Conservation (phyloP, 768 basidiomycete genomes). For the Trametes maxima region DNA sequence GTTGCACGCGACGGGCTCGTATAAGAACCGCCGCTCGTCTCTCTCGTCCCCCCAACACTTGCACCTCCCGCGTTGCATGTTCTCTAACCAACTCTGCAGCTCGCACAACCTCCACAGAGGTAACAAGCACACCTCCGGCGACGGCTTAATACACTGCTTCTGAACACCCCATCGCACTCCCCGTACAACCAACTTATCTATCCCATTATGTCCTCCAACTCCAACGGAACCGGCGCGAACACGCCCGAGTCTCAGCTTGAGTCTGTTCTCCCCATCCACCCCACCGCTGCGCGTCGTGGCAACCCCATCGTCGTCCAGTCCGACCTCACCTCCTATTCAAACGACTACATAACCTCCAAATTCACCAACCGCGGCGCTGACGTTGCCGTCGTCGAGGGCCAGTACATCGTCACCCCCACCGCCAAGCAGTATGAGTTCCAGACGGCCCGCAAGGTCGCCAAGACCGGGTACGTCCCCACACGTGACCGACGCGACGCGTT, state of each 20-base stretch:
- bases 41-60: slow-evolving; percentile 1
- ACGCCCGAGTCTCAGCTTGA: slow-evolving; percentile 76
- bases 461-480: slow-evolving; percentile 75
- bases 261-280: slow-evolving; percentile 72
- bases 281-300: slow-evolving; percentile 80
- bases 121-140: slow-evolving; percentile 77
- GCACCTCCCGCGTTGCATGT: slow-evolving; percentile 64
- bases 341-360: slow-evolving; percentile 81
- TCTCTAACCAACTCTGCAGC: slow-evolving; percentile 91
- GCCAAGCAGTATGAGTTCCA: slow-evolving; percentile 87
- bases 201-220: slow-evolving; percentile 32
- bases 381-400: slow-evolving; percentile 70
- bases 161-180: slow-evolving; percentile 22
- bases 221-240: slow-evolving; percentile 58
- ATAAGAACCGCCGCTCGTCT: slow-evolving; percentile 6
- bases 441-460: slow-evolving; percentile 81
- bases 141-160: slow-evolving; percentile 56
- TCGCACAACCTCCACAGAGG: slow-evolving; percentile 89
- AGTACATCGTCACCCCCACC: slow-evolving; percentile 78
- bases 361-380: slow-evolving; percentile 80
- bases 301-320: slow-evolving; percentile 80
- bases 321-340: slow-evolving; percentile 77
- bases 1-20: neutral
- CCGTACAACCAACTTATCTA: neutral
- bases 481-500: neutral